These are phyloP conservation scores for Phalaenopsis equestris DNA, from an alignment of 106 monocot species.

Conservation along the genomic window DNA sequence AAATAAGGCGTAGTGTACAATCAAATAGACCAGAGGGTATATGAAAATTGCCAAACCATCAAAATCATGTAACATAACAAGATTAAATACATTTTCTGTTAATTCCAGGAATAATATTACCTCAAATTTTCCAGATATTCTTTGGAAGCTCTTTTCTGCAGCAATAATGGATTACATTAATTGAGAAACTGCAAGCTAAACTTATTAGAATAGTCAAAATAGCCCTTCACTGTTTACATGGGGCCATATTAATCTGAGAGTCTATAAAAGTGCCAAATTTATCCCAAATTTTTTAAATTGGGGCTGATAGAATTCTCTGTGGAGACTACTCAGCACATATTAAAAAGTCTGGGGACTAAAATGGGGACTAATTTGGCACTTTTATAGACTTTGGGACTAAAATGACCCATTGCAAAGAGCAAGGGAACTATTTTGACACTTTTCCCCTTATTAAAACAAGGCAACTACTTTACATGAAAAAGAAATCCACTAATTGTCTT, in stretches of 20 bases:
- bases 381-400: too few relatives aligned
- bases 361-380: too few relatives aligned
- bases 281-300: too few relatives aligned
- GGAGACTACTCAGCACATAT: too few relatives aligned
- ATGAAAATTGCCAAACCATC: neutral
- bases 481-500: neutral
- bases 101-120: conserved; percentile 13
- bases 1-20: neutral
- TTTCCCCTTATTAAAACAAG: neutral
- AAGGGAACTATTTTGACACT: too few relatives aligned
- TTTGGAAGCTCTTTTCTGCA: conserved; percentile 40
- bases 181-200: neutral
- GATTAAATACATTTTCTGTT: neutral
- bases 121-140: conserved; percentile 23
- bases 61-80: neutral
- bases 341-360: too few relatives aligned
- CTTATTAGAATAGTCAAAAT: neutral
- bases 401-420: too few relatives aligned
- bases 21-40: neutral
- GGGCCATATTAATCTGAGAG: too few relatives aligned
- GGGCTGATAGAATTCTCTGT: too few relatives aligned
- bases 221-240: too few relatives aligned
- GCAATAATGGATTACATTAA: conserved; percentile 15
- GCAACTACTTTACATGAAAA: conserved; percentile 1
- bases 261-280: too few relatives aligned